Evolutionary conservation across 2,329 filamentous ascomycete species (phyloP).

Genomic region (Alternaria angustiovoidea): DNA sequence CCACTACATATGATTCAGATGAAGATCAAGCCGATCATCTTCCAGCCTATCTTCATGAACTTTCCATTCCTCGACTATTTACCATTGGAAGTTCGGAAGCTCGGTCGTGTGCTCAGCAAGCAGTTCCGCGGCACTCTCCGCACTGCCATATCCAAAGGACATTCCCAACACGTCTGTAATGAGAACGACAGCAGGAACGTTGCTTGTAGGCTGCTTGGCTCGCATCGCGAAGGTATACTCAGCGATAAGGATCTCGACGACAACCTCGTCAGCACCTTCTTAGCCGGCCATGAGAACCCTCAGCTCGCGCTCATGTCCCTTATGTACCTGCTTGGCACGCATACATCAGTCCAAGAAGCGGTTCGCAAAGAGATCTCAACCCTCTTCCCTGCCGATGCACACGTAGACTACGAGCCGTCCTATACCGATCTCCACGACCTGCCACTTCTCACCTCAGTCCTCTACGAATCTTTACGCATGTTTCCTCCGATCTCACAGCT

Average conservation of each 20-base stretch:
- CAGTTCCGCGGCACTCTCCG: slow-evolving; percentile 32
- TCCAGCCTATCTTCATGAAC: slow-evolving; percentile 38
- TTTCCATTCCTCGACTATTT: slow-evolving; percentile 37
- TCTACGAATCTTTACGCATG: slow-evolving; percentile 59
- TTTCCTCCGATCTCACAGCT: slow-evolving; percentile 61
- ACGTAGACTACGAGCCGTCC: slow-evolving; percentile 25
- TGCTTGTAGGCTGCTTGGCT: slow-evolving; percentile 33
- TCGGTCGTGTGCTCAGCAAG: slow-evolving; percentile 28
- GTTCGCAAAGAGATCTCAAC: slow-evolving; percentile 30
- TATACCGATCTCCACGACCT: slow-evolving; percentile 37
- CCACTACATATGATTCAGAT: slow-evolving; percentile 33
- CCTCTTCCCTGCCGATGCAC: slow-evolving; percentile 22
- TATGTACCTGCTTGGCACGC: slow-evolving; percentile 34
- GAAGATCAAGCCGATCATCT: slow-evolving; percentile 39
- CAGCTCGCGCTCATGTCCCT: slow-evolving; percentile 35
- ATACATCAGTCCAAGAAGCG: slow-evolving; percentile 29
- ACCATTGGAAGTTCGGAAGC: slow-evolving; percentile 28
- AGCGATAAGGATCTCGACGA: slow-evolving; percentile 33
- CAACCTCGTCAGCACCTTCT: slow-evolving; percentile 37
- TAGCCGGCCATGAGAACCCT: slow-evolving; percentile 41
- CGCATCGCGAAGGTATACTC: slow-evolving; percentile 29
- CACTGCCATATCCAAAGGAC: slow-evolving; percentile 31
- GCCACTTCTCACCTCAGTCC: slow-evolving; percentile 55
- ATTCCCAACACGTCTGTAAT: slow-evolving; percentile 37
- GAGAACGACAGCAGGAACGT: slow-evolving; percentile 27